phyloP scores from a whole-genome alignment of 805 yeast genomes.

The Kockiozyma suomiensis region DNA sequence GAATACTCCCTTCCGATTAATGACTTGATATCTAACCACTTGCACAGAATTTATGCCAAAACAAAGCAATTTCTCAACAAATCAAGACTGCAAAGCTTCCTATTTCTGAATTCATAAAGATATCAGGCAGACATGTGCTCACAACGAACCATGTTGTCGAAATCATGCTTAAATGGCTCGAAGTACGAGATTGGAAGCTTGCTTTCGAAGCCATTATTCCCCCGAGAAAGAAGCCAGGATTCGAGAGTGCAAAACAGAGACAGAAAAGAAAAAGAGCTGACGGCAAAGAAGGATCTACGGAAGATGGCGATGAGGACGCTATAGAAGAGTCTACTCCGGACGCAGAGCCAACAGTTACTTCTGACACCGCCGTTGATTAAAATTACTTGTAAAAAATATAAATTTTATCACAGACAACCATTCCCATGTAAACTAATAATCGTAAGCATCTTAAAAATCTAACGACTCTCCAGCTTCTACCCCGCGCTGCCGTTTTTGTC shows the following conservation, averaged over 20 bases:
- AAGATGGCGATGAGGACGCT: not conserved
- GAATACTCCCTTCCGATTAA: not conserved
- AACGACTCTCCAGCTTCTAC: conserved; percentile 15
- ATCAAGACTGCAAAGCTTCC: conserved; percentile 79
- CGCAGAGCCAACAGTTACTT: not conserved
- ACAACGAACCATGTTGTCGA: conserved; percentile 97
- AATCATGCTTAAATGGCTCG: conserved; percentile 77
- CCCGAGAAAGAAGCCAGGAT: conserved; percentile 57
- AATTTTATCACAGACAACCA: conserved; percentile 4
- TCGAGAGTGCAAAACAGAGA: conserved; percentile 30
- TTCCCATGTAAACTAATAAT: not conserved
- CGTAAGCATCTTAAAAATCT: not conserved
- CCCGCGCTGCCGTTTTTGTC: conserved; percentile 44
- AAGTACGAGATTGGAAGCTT: conserved; percentile 74
- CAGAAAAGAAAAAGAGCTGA: conserved; percentile 30
- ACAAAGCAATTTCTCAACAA: conserved; percentile 76
- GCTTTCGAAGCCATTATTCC: conserved; percentile 91
- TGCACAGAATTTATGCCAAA: conserved; percentile 70
- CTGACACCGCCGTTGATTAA: not conserved
- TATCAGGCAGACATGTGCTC: conserved; percentile 84
- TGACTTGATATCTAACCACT: conserved; percentile 34
- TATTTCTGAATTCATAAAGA: conserved; percentile 76
- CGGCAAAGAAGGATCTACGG: not conserved
- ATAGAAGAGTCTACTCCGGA: not conserved
- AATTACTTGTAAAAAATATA: conserved; percentile 6